phyloP scores from a whole-genome alignment of 371 early-diverging fungal species.

The Mortierella sp. region DNA sequence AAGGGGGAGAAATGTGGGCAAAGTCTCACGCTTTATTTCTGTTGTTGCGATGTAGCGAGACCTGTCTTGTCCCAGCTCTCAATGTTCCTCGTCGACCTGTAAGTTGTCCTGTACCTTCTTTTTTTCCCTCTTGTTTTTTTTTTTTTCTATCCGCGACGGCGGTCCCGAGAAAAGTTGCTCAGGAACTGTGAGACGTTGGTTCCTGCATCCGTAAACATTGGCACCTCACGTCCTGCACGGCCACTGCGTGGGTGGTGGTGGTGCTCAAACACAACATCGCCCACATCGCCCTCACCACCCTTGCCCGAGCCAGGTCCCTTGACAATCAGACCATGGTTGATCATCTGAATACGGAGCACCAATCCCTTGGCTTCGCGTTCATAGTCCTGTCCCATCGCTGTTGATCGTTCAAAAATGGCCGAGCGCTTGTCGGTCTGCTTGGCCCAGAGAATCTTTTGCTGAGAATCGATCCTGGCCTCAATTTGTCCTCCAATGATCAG shows the following conservation, averaged over 20 bases:
- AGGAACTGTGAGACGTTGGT: constrained; percentile 29
- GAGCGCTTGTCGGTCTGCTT: constrained; percentile 73
- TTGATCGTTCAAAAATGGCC: constrained; percentile 69
- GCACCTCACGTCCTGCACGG: constrained; percentile 25
- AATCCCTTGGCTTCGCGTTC: constrained; percentile 66
- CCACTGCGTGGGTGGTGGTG: constrained; percentile 21
- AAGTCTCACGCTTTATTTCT: too few species aligned
- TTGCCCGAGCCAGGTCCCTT: constrained; percentile 34
- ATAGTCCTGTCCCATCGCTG: constrained; percentile 71
- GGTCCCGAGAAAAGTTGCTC: constrained; percentile 41
- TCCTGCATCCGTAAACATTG: constrained; percentile 31
- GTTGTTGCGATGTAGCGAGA: too few species aligned
- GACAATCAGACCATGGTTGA: constrained; percentile 63
- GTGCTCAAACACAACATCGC: constrained; percentile 5
- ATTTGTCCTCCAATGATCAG: constrained; percentile 76
- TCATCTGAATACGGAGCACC: constrained; percentile 67
- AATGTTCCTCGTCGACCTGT: too few species aligned
- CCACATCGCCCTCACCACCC: constrained; percentile 11
- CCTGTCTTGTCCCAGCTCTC: too few species aligned
- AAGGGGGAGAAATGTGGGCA: too few species aligned
- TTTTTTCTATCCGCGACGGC: constrained; percentile 15
- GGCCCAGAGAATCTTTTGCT: constrained; percentile 78
- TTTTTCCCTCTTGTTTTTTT: neutral
- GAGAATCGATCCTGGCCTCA: constrained; percentile 83
- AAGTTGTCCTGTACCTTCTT: too few species aligned